Evolutionary conservation across 192 early-diverging fungal genomes (phyloP).

Genomic region (Coemansia sp.): DNA sequence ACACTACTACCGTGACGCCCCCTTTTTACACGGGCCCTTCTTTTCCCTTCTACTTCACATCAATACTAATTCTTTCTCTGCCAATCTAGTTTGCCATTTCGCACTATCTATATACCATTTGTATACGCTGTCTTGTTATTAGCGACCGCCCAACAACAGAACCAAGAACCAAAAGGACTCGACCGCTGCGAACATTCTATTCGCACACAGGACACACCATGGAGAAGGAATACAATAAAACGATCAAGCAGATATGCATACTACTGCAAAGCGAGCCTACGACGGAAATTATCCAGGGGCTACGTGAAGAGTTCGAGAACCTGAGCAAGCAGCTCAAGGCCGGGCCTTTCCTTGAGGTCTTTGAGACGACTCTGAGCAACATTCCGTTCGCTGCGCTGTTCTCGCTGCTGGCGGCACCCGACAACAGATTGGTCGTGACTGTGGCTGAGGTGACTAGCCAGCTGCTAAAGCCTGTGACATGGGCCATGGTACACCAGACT

Average conservation of each 20-base stretch:
- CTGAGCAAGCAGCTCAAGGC: conserved; percentile 49
- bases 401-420: conserved; percentile 46
- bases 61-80: not conserved
- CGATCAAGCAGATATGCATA: conserved; percentile 50
- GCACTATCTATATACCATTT: not conserved
- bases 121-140: conserved; percentile 9
- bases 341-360: conserved; percentile 51
- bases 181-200: not conserved
- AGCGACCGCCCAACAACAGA: not conserved
- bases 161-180: not conserved
- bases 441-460: conserved; percentile 41
- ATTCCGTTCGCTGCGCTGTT: conserved; percentile 53
- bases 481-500: conserved; percentile 51
- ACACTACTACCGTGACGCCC: not conserved
- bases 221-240: conserved; percentile 40
- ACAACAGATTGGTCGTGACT: conserved; percentile 45
- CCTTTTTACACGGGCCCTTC: not conserved
- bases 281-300: conserved; percentile 40
- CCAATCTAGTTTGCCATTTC: conserved; percentile 1
- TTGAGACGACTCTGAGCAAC: conserved; percentile 49
- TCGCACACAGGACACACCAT: conserved; percentile 3
- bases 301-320: conserved; percentile 40
- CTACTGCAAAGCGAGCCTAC: conserved; percentile 53
- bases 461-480: conserved; percentile 50
- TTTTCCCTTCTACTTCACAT: not conserved